Base-by-base conservation (phyloP, 2,329 filamentous ascomycete species). In the Ophiognomonia clavigignenti-juglandacearum region DNA sequence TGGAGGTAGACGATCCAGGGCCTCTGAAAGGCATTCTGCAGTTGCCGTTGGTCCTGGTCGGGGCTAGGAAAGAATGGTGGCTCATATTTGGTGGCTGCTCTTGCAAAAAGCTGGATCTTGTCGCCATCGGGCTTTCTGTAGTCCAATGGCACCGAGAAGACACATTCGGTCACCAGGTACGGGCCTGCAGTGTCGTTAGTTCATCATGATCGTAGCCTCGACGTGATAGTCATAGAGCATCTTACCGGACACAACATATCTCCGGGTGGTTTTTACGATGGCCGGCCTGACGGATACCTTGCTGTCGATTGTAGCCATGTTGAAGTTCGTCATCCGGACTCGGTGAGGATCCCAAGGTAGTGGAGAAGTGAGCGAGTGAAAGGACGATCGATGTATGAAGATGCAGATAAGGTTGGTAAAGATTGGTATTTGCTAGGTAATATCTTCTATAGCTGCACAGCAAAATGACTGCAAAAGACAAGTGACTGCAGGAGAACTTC, bases 121-220 rank as follows among this genome's bases (percentile, higher is more conserved):
- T 77, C 78, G 24, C 73, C 70, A 3, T 70, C 62, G 1, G 82
- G 81, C 45, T 82, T 77, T 52, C 69, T 67, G 65, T 95, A 86
- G 69, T 95, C 86, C 52, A 88, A 75, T 4, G 91, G 90, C 10
- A 96, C 90, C 55, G 88, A 78, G 66, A 96, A 96, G 71, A 89
- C 86, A 59, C 92, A 77, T 63, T 96, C 90, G 2, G 86, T 86
- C 51, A 95, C 78, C 51, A 78, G 74, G 38, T 95, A 73, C 61
- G 83, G 85, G 40, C 88, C 88, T 89, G 45, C 16, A 20, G 2
- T 9, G n/a, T n/a, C 8, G 4, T 34, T 37, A 36, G 11, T 4
- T 7, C 18, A 20, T n/a, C n/a, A n/a, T n/a, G n/a, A n/a, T n/a
- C n/a, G n/a, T n/a, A n/a, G 11, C 27, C 16, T 24, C 20, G 13